Evolutionary conservation across 345 rosid species (phyloP).

Genomic region (Cardamine chenopodiifolia): DNA sequence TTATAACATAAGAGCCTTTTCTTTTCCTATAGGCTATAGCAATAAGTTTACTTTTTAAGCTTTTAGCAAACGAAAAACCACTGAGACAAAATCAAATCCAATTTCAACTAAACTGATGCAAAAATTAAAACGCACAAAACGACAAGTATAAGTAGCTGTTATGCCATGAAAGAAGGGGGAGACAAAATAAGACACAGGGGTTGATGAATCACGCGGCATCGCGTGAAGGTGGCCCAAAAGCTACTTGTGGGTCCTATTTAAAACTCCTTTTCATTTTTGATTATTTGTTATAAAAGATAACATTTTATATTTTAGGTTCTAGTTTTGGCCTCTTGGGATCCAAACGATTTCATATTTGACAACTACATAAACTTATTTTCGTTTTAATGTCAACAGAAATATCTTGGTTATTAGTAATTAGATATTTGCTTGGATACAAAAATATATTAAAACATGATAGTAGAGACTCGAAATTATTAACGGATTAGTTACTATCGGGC

Average conservation of each 20-base stretch:
- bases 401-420: not conserved
- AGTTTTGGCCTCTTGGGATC: not conserved
- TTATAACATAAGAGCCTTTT: not conserved
- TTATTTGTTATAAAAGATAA: no score
- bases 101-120: not conserved
- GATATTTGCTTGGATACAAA: no score
- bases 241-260: not conserved
- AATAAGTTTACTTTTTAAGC: not conserved
- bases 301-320: no score
- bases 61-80: no score
- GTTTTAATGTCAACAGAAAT: not conserved
- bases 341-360: not conserved
- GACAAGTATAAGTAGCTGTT: conserved; percentile 1
- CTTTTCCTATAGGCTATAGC: not conserved
- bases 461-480: not conserved
- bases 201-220: conserved; percentile 36
- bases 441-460: not conserved
- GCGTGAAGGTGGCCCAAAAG: conserved; percentile 35
- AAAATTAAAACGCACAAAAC: not conserved
- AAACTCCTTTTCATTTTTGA: not conserved
- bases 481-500: not conserved
- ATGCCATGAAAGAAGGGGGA: not conserved
- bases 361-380: not conserved
- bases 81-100: not conserved
- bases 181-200: conserved; percentile 24